Conservation (phyloP, 75 land plant genomes). For the Isoetes taiwanensis region DNA sequence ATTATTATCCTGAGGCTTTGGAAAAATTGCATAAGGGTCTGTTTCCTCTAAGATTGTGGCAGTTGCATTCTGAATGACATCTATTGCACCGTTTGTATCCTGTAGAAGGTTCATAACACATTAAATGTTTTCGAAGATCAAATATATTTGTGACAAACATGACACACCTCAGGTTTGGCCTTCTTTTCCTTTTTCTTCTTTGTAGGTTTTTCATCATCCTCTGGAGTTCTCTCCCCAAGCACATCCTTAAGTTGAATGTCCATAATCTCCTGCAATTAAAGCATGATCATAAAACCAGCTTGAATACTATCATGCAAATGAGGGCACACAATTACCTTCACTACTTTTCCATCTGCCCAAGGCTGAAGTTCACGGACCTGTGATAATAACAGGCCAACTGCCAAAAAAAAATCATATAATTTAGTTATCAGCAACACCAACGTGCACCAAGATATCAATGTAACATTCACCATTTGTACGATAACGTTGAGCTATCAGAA, state of each 20-base stretch:
- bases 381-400: slow-evolving; percentile 72
- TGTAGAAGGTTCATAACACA: too few relatives aligned
- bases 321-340: slow-evolving; percentile 62
- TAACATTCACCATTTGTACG: slow-evolving; percentile 61
- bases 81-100: too few relatives aligned
- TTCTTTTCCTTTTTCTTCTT: slow-evolving; percentile 95
- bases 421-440: too few relatives aligned
- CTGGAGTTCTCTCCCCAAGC: slow-evolving; percentile 88
- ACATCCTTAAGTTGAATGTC: slow-evolving; percentile 50
- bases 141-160: not conserved
- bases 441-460: too few relatives aligned
- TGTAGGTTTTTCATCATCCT: slow-evolving; percentile 69
- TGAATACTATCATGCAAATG: too few relatives aligned
- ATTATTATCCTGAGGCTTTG: slow-evolving; percentile 67
- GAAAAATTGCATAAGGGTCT: slow-evolving; percentile 73
- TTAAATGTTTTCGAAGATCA: not conserved
- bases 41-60: slow-evolving; percentile 45
- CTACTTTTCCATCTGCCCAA: slow-evolving; percentile 84
- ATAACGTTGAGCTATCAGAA: slow-evolving; percentile 62
- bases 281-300: too few relatives aligned
- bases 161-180: slow-evolving; percentile 48
- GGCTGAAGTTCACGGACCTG: slow-evolving; percentile 64
- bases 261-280: slow-evolving; percentile 39
- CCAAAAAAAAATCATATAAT: too few relatives aligned
- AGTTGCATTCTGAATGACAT: too few relatives aligned